phyloP scores from a whole-genome alignment of 1,284 basidiomycete genomes.

The Ceratobasidium sp. region DNA sequence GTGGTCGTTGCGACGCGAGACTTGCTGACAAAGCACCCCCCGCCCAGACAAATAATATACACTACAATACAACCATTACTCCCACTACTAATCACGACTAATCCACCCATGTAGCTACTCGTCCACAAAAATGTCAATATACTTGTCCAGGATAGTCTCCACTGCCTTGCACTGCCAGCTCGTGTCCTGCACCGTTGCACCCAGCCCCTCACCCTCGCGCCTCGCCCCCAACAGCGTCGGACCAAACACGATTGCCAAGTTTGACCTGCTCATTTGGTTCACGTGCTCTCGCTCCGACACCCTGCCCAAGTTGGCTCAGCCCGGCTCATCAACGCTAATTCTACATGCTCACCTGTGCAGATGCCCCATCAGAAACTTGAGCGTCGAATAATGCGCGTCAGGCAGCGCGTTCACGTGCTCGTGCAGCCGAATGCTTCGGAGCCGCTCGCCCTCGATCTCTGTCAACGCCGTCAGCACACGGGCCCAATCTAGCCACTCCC shows the following conservation, averaged over 20 bases:
- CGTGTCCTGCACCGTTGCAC: constrained; percentile 65
- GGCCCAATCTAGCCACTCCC: neutral
- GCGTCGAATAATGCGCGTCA: constrained; percentile 96
- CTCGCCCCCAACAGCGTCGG: constrained; percentile 84
- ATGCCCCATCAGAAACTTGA: constrained; percentile 96
- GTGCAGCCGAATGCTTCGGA: constrained; percentile 94
- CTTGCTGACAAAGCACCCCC: constrained; percentile 7
- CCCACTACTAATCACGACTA: neutral
- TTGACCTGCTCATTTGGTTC: constrained; percentile 95
- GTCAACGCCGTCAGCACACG: constrained; percentile 28
- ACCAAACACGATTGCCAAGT: constrained; percentile 96
- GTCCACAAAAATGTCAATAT: constrained; percentile 86
- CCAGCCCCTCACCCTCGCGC: constrained; percentile 43
- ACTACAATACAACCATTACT: neutral
- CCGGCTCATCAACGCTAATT: neutral
- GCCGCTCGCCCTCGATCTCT: constrained; percentile 93
- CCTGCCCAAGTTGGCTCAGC: too few species aligned
- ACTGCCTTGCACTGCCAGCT: constrained; percentile 78
- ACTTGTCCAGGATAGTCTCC: constrained; percentile 87
- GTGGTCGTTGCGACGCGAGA: neutral
- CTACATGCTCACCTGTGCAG: constrained; percentile 77
- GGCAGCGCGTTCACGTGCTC: constrained; percentile 98
- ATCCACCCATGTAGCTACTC: constrained; percentile 55
- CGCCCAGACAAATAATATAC: constrained; percentile 9
- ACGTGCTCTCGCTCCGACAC: constrained; percentile 76